Conservation (phyloP, 371 early-diverging fungal species). For the Mucor racemosus region DNA sequence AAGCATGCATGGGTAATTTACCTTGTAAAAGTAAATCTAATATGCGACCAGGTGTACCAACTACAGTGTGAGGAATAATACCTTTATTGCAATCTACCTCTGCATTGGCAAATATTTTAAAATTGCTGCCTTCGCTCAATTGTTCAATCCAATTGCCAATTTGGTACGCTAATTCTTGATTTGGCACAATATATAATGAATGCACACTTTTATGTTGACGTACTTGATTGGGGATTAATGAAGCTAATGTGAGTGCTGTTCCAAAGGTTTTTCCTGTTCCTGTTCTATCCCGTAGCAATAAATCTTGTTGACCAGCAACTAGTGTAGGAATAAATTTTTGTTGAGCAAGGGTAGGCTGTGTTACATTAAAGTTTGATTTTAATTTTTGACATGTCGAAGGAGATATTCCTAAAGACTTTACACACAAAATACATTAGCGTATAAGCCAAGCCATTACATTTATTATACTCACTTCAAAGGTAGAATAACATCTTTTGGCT, state of each 20-base stretch:
- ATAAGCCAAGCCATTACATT: neutral
- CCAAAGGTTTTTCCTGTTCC: slow-evolving; percentile 87
- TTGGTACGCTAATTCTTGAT: slow-evolving; percentile 89
- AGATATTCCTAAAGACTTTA: slow-evolving; percentile 59
- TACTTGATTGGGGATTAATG: slow-evolving; percentile 5
- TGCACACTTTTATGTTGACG: slow-evolving; percentile 30
- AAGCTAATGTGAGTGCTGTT: slow-evolving; percentile 56
- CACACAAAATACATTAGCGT: neutral
- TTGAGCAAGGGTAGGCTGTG: slow-evolving; percentile 60
- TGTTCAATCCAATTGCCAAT: slow-evolving; percentile 57
- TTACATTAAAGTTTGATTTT: slow-evolving; percentile 45
- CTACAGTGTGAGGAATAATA: slow-evolving; percentile 48
- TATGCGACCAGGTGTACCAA: slow-evolving; percentile 73
- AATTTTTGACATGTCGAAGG: slow-evolving; percentile 52
- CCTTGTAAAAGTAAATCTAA: slow-evolving; percentile 48
- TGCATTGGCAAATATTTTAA: slow-evolving; percentile 7
- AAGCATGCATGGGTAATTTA: slow-evolving; percentile 45
- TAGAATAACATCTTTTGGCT: slow-evolving; percentile 16
- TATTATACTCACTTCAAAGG: slow-evolving; percentile 24
- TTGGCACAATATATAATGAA: slow-evolving; percentile 81
- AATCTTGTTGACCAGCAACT: slow-evolving; percentile 53
- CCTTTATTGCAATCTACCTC: neutral
- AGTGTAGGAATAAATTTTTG: slow-evolving; percentile 60
- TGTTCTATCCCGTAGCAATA: slow-evolving; percentile 73
- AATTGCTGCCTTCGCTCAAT: slow-evolving; percentile 21